These are phyloP conservation scores for Syzygium grande DNA, from an alignment of 345 rosid genomes.

Conservation along the genomic window DNA sequence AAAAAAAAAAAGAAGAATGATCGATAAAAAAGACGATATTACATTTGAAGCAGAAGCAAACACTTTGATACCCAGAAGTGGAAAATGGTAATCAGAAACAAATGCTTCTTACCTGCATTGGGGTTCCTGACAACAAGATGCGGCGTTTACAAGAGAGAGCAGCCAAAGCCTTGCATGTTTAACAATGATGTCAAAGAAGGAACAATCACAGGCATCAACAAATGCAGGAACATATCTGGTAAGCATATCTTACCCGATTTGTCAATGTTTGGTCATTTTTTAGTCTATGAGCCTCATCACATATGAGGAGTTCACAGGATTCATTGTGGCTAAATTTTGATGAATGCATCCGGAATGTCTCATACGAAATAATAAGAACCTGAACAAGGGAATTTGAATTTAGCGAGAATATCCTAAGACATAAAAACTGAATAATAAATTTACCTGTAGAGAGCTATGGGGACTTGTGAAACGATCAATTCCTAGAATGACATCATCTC, in stretches of 20 bases:
- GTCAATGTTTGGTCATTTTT: slow-evolving; percentile 95
- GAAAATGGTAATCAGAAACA: background rate
- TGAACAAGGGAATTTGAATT: slow-evolving; percentile 12
- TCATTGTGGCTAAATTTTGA: slow-evolving; percentile 64
- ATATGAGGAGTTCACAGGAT: slow-evolving; percentile 91
- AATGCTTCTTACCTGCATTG: slow-evolving; percentile 70
- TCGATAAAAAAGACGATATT: background rate
- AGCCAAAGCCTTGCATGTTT: slow-evolving; percentile 65
- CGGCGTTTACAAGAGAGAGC: slow-evolving; percentile 82
- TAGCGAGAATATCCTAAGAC: background rate
- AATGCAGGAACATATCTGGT: slow-evolving; percentile 7
- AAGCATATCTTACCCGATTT: slow-evolving; percentile 57
- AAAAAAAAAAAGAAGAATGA: background rate
- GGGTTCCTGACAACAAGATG: slow-evolving; percentile 92
- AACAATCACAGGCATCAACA: background rate
- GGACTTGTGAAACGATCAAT: slow-evolving; percentile 73
- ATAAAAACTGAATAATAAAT: background rate
- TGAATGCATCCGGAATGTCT: slow-evolving; percentile 97
- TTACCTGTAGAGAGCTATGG: slow-evolving; percentile 64
- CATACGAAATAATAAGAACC: slow-evolving; percentile 94
- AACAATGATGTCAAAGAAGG: background rate
- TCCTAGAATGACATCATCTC: slow-evolving; percentile 89
- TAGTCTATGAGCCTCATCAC: slow-evolving; percentile 98
- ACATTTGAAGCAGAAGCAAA: background rate
- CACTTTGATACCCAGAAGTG: background rate